Evolutionary conservation across 2,329 filamentous ascomycete species (phyloP).

Genomic region (Penicillium sp.): DNA sequence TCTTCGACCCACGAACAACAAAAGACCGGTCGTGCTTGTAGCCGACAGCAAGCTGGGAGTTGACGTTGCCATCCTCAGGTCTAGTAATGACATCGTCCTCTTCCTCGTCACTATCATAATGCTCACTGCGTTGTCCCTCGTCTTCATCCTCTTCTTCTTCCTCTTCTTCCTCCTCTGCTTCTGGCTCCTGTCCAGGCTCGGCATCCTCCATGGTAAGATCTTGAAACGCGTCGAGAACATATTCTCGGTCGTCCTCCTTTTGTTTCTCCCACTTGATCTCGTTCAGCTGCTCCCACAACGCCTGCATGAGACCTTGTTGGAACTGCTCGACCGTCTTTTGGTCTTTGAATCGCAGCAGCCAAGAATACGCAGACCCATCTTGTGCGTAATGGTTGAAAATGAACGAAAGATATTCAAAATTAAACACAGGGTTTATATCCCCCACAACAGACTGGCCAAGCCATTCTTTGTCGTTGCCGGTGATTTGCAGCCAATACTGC

Average conservation of each 20-base stretch:
- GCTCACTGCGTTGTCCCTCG: conserved; percentile 65
- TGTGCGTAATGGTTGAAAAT: conserved; percentile 96
- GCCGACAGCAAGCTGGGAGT: conserved; percentile 90
- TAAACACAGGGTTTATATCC: conserved; percentile 97
- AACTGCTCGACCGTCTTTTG: conserved; percentile 76
- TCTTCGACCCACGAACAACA: conserved; percentile 94
- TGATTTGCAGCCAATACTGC: conserved; percentile 93
- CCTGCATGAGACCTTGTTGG: conserved; percentile 91
- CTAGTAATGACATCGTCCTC: conserved; percentile 68
- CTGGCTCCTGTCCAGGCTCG: conserved; percentile 53
- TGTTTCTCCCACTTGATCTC: conserved; percentile 90
- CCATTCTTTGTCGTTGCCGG: conserved; percentile 72
- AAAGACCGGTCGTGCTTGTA: conserved; percentile 97
- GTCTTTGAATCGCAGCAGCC: conserved; percentile 89
- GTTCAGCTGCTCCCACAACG: conserved; percentile 94
- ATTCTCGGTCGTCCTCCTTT: conserved; percentile 88
- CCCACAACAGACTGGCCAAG: conserved; percentile 79
- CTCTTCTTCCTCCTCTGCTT: conserved; percentile 56
- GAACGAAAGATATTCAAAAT: conserved; percentile 97
- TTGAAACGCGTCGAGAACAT: conserved; percentile 91
- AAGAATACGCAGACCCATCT: conserved; percentile 89
- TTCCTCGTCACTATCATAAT: conserved; percentile 73
- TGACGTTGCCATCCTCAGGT: conserved; percentile 75
- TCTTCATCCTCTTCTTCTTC: conserved; percentile 60
- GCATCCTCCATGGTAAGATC: conserved; percentile 89